phyloP scores from a whole-genome alignment of 768 basidiomycete genomes.

The Mrakia frigida region DNA sequence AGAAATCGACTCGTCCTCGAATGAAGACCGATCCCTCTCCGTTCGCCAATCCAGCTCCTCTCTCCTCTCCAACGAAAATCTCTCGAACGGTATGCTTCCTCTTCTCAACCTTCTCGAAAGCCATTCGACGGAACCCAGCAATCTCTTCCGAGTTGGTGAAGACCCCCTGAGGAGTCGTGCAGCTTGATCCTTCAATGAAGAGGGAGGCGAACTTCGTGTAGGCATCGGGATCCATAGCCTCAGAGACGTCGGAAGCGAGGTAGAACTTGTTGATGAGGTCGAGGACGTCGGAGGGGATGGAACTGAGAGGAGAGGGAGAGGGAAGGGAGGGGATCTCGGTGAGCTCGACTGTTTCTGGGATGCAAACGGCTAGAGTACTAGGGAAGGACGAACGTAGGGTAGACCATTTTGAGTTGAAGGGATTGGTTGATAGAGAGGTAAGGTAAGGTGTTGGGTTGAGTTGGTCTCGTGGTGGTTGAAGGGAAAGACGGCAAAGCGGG shows the following conservation, averaged over 20 bases:
- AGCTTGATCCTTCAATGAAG: constrained; percentile 1
- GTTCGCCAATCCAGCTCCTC: constrained; percentile 13
- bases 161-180: constrained; percentile 12
- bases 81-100: constrained; percentile 19
- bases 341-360: not conserved
- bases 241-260: constrained; percentile 7
- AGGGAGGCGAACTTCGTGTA: constrained; percentile 1
- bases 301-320: not conserved
- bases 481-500: not conserved
- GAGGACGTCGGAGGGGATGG: not conserved
- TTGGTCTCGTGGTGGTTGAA: not conserved
- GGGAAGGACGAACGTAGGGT: not conserved
- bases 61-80: constrained; percentile 18
- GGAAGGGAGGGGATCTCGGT: not conserved
- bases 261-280: constrained; percentile 14
- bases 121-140: not conserved
- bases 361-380: not conserved
- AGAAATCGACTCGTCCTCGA: constrained; percentile 13
- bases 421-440: not conserved
- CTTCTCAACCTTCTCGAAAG: constrained; percentile 22
- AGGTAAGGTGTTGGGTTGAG: not conserved
- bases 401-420: not conserved
- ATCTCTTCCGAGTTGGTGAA: constrained; percentile 9
- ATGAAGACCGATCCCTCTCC: constrained; percentile 17
- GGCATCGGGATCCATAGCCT: constrained; percentile 8